Evolutionary conservation across 2,329 filamentous ascomycete genomes (phyloP), one percentile per base, ranked within the genome.

Genomic region (Fusarium cyanostomum): DNA sequence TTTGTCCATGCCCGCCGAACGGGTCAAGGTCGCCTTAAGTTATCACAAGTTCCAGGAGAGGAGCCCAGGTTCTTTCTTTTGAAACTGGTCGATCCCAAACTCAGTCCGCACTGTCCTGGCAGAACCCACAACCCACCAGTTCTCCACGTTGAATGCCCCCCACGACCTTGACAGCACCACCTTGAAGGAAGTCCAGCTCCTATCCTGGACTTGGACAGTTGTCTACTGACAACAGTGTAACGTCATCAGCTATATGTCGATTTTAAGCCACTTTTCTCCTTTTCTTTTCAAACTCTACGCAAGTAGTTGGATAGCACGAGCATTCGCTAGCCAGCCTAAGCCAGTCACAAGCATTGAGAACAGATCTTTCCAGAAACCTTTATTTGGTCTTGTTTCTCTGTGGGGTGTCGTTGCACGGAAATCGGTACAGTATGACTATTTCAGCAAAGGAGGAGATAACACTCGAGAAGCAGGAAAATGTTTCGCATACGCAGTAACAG

Each of bases 191-290:
- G 15, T 37, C 35, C 33, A 30, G 26, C 38, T 56, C 38, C 33
- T 30, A 43, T 48, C 44, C 34, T 16, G 43, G 50, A 44, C 33
- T 30, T 33, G 28, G 35, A 15, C 18, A 13, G 41, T 44, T 44
- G 52, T 35, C 53, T 24, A 46, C 43, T 46, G 33, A 30, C 31
- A 45, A 33, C 15, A 61, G 27, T 31, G 21, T 12, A 52, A 57
- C 51, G 61, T 57, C 56, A 64, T 62, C 35, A 37, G 38, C 51
- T 37, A 24, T 8, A 51, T 39, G 41, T 50, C 59, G 41, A 59
- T 51, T 39, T 24, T 18, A 15, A 41, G 35, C 34, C 18, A n/a
- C 24, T 21, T 21, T 21, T 21, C 21, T 35, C 41, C 33, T 13
- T 44, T 52, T 30, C 34, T 45, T 65, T 30, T 57, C 30, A 28